Conservation (phyloP, 2,329 filamentous ascomycete species). For the Teratosphaeria pseudoeucalypti region DNA sequence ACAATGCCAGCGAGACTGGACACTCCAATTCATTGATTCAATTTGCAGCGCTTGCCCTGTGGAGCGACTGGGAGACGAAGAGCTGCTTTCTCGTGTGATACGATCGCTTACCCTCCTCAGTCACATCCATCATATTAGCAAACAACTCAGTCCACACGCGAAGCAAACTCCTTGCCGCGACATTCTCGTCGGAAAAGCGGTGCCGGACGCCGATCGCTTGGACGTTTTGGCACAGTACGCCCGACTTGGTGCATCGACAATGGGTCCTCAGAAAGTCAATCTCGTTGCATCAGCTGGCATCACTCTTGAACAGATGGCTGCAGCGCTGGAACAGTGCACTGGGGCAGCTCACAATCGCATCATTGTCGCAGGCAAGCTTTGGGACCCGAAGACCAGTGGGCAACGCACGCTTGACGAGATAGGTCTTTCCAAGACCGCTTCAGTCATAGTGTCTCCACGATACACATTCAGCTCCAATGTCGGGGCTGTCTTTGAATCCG, state of each 20-base stretch:
- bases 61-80: not conserved
- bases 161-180: not conserved
- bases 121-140: not conserved
- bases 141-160: not conserved
- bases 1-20: not conserved
- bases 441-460: conserved; percentile 17
- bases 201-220: conserved; percentile 1
- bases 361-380: conserved; percentile 14
- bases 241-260: not conserved
- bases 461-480: conserved; percentile 16
- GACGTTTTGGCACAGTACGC: not conserved
- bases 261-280: not conserved
- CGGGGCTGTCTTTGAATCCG: conserved; percentile 13
- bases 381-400: conserved; percentile 10
- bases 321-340: conserved; percentile 13
- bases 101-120: not conserved
- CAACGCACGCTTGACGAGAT: conserved; percentile 9
- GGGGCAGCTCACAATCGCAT: conserved; percentile 14
- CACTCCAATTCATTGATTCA: not conserved
- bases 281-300: conserved; percentile 8
- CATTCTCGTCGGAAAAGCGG: not conserved
- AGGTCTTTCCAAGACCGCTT: conserved; percentile 12
- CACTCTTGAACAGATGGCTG: conserved; percentile 13
- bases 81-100: not conserved
- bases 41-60: not conserved